Base-by-base conservation (phyloP, 192 early-diverging fungal species). In the Dispira simplex region DNA sequence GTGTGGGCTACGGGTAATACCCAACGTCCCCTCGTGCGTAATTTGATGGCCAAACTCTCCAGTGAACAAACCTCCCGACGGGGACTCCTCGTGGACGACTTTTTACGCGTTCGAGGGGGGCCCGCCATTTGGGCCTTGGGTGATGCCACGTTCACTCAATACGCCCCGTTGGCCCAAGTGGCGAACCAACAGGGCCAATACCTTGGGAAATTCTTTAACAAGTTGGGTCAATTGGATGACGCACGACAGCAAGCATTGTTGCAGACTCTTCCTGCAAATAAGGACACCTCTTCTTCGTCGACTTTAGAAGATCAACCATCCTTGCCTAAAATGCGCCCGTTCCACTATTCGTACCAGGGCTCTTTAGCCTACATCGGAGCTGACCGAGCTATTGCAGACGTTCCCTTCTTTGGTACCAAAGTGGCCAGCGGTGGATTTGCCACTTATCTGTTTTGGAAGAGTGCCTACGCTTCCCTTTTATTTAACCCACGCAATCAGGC, bases 311-410 rank as follows among this genome's bases (percentile, higher is more conserved):
- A 39, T 1, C 3, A 39, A 4, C 32, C 32, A 39, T 39, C 32
- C 3, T 39, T 1, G 32, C 32, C 32, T 39, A 58, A 58, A 27
- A 26, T 58, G 27, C 56, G 56, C 2, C 85, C 88, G 55, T 91
- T 90, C 77, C 79, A 85, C 63, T 97, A 93, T 78, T 78, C 83
- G 52, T 88, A 91, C 63, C 79, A 87, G 67, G 93, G 91, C 28
- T 89, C 90, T 11, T 69, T 96, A 49, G 92, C 90, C 16, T 95
- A 97, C 70, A 88, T 97, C 76, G 91, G 92, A 11, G 81, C 81
- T n/a, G 94, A 97, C 65, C 85, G 87, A 74, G 94, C 92, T 45
- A 93, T 97, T 74, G 92, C 92, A 5, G 92, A 97, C 63, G 68
- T 97, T n/a, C 93, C 91, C 16, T 77, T 87, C 68, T 73, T 80